A percentile compares a stretch with the other conserved stretches of the same genome.
Evolutionary conservation across 805 yeast genomes (phyloP).

Genomic region (Torulaspora franciscae): DNA sequence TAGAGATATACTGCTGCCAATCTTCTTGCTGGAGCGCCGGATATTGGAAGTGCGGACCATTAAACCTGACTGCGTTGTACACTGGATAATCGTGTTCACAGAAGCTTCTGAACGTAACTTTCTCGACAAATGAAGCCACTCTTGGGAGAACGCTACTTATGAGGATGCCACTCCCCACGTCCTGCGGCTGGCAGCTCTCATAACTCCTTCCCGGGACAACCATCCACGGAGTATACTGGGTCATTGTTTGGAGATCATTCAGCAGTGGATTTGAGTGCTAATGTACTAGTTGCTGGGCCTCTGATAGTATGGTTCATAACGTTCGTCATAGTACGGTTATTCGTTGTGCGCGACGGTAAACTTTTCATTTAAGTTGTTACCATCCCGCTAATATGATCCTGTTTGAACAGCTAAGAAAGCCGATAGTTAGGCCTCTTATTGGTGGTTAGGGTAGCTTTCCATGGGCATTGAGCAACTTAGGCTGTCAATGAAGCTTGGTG

Average conservation of each 20-base stretch:
- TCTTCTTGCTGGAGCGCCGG: constrained; percentile 36
- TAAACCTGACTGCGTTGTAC: constrained; percentile 35
- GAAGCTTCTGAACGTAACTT: constrained; percentile 29
- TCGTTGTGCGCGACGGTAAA: constrained; percentile 9
- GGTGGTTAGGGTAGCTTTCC: constrained; percentile 1
- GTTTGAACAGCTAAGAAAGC: background rate
- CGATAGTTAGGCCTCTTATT: background rate
- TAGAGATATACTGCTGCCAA: constrained; percentile 45
- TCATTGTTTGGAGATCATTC: constrained; percentile 3
- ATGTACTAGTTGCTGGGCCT: background rate
- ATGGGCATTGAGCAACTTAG: constrained; percentile 13
- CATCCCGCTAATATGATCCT: background rate
- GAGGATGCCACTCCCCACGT: constrained; percentile 35
- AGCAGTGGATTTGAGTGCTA: background rate
- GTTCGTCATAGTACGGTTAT: background rate
- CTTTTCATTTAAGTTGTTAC: constrained; percentile 1
- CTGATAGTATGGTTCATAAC: background rate
- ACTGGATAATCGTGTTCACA: constrained; percentile 37
- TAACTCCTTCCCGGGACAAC: constrained; percentile 13
- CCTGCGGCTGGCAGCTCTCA: constrained; percentile 32
- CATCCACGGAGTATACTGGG: constrained; percentile 7
- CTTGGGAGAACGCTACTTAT: constrained; percentile 19
- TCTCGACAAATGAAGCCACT: constrained; percentile 16
- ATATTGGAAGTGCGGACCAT: constrained; percentile 39
- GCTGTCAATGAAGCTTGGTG: constrained; percentile 10